phyloP scores from a whole-genome alignment of 2,329 filamentous ascomycete genomes.

The Aspergillus japonicus region DNA sequence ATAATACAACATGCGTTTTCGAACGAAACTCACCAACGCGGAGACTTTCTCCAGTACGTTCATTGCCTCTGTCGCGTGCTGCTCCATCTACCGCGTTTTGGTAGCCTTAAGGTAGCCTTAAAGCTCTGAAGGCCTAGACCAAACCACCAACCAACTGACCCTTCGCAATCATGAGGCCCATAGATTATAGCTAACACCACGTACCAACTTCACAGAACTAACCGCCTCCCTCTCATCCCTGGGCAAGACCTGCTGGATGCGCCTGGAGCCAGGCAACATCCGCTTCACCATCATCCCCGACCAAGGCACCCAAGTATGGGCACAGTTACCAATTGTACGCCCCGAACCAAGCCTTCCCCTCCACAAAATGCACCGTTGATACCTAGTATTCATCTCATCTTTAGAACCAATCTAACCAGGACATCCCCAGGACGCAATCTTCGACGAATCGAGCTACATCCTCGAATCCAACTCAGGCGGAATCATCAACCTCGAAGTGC shows the following conservation, averaged over 20 bases:
- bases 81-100: not conserved
- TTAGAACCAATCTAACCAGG: not conserved
- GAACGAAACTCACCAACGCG: slow-evolving; percentile 32
- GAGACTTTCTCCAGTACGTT: slow-evolving; percentile 52
- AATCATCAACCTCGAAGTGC: slow-evolving; percentile 90
- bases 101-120: not conserved
- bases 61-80: not conserved
- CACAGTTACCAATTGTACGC: slow-evolving; percentile 58
- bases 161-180: slow-evolving; percentile 17
- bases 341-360: not conserved
- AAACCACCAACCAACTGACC: slow-evolving; percentile 9
- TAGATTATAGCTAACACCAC: slow-evolving; percentile 9
- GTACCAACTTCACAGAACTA: slow-evolving; percentile 49
- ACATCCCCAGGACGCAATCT: slow-evolving; percentile 69
- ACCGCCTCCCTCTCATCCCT: slow-evolving; percentile 62
- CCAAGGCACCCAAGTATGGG: slow-evolving; percentile 94
- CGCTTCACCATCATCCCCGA: slow-evolving; percentile 96
- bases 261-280: slow-evolving; percentile 79
- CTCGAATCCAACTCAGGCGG: slow-evolving; percentile 86
- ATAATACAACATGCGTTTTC: slow-evolving; percentile 33
- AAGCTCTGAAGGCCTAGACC: not conserved
- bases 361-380: no score
- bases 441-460: slow-evolving; percentile 71
- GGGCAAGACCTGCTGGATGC: slow-evolving; percentile 86
- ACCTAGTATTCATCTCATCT: no score